These are phyloP conservation scores for Protomyces lactucae-debilis DNA, from an alignment of 1,139 yeast species.

Conservation along the genomic window DNA sequence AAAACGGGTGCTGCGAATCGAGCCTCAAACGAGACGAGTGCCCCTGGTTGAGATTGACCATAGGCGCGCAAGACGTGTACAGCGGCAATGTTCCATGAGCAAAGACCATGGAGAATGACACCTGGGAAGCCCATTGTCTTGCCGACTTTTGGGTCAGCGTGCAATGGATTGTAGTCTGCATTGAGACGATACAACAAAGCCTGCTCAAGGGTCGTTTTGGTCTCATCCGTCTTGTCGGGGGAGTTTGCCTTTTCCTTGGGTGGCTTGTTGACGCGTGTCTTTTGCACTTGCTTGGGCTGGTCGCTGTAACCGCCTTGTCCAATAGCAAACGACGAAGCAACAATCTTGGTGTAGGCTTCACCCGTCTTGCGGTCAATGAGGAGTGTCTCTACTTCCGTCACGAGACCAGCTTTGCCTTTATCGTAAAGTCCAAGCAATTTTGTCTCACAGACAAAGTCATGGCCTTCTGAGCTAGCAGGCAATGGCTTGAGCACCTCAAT, in stretches of 20 bases:
- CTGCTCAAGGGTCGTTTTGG: constrained; percentile 19
- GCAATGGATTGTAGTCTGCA: constrained; percentile 25
- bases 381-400: constrained; percentile 15
- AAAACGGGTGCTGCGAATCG: constrained; percentile 22
- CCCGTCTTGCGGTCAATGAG: constrained; percentile 21
- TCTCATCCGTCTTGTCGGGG: constrained; percentile 10
- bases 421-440: constrained; percentile 20
- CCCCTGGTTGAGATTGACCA: constrained; percentile 10
- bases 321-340: constrained; percentile 17
- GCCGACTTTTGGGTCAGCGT: constrained; percentile 23
- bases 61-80: constrained; percentile 21
- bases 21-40: constrained; percentile 17
- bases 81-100: constrained; percentile 22
- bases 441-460: constrained; percentile 14
- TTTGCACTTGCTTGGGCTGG: constrained; percentile 19
- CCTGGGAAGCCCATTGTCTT: constrained; percentile 22
- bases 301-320: constrained; percentile 22
- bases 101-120: constrained; percentile 19
- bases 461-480: constrained; percentile 13
- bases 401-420: constrained; percentile 26
- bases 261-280: constrained; percentile 11
- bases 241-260: constrained; percentile 14
- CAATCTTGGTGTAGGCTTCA: constrained; percentile 18
- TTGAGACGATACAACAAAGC: constrained; percentile 20
- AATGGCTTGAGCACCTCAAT: constrained; percentile 17